A percentile compares a stretch with the other conserved stretches of the same genome.
Conservation (phyloP, 495 filamentous ascomycete genomes). For the Gamarada debralockiae region DNA sequence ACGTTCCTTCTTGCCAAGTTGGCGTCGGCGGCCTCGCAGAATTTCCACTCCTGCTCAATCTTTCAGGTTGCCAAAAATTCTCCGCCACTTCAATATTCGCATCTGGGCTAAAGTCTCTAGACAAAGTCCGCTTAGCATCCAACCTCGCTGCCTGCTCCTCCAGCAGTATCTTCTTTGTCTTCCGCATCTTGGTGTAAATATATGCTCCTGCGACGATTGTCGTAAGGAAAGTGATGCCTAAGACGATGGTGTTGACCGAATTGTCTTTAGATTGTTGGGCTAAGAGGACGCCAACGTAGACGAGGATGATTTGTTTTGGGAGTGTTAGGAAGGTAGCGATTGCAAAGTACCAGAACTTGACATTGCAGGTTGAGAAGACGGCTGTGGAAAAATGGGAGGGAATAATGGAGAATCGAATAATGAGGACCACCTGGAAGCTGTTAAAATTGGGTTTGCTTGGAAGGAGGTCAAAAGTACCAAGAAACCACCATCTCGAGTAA, state of each 20-base stretch:
- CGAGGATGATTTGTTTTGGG: slow-evolving; percentile 32
- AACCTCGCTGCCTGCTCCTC: slow-evolving; percentile 23
- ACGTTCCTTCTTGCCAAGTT: too few relatives aligned
- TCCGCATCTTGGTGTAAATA: slow-evolving; percentile 26
- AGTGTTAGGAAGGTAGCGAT: slow-evolving; percentile 30
- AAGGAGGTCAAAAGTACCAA: too few relatives aligned
- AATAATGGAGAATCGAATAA: slow-evolving; percentile 32
- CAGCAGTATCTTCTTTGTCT: slow-evolving; percentile 27
- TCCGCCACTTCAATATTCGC: too few relatives aligned
- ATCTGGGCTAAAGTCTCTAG: too few relatives aligned
- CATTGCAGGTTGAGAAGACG: slow-evolving; percentile 32
- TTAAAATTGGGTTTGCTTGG: too few relatives aligned
- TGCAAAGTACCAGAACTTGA: slow-evolving; percentile 30
- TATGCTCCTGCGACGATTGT: slow-evolving; percentile 26
- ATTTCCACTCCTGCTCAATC: too few relatives aligned
- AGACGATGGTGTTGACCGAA: slow-evolving; percentile 27
- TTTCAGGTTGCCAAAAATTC: too few relatives aligned
- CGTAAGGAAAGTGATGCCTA: slow-evolving; percentile 19
- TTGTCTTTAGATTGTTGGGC: slow-evolving; percentile 18
- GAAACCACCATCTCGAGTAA: too few relatives aligned
- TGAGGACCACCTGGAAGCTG: slow-evolving; percentile 29
- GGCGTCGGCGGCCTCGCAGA: too few relatives aligned
- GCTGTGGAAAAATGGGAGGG: slow-evolving; percentile 32
- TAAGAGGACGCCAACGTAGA: slow-evolving; percentile 33
- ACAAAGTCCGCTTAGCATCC: slow-evolving; percentile 6